A percentile compares a stretch with the other conserved stretches of the same genome.
Conservation (phyloP, 164 flowering plant species). For the Piper betle region DNA sequence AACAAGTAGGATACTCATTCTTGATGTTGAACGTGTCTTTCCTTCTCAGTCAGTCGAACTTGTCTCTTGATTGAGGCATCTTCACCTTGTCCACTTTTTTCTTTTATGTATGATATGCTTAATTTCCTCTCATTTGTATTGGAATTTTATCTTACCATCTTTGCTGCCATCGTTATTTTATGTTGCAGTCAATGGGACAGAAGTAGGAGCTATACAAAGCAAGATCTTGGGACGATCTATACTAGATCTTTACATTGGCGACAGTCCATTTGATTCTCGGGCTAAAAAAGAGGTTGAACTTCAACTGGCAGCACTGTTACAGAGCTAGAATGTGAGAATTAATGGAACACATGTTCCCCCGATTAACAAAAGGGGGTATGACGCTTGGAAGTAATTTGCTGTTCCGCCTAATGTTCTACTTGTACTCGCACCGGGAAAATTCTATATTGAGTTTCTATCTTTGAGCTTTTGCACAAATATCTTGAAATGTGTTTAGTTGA, state of each 20-base stretch:
- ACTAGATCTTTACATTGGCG: constrained; percentile 76
- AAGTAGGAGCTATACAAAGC: constrained; percentile 75
- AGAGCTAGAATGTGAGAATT: constrained; percentile 12
- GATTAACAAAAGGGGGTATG: neutral
- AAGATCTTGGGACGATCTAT: constrained; percentile 61
- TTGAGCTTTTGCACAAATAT: too few species aligned
- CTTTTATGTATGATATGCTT: neutral
- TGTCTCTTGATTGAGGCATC: neutral
- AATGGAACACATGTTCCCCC: too few species aligned
- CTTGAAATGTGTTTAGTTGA: too few species aligned
- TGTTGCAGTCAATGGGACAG: constrained; percentile 70
- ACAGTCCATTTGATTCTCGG: constrained; percentile 64
- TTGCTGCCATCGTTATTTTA: neutral
- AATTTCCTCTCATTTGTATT: neutral
- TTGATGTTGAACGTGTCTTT: neutral
- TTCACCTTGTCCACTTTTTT: neutral
- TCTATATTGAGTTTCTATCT: too few species aligned
- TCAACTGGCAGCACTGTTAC: constrained; percentile 42
- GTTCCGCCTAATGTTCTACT: neutral
- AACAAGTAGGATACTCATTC: constrained; percentile 33
- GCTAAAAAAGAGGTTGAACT: constrained; percentile 62
- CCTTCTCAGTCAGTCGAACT: neutral
- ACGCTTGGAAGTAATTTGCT: neutral
- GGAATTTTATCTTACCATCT: neutral
- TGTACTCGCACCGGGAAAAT: too few species aligned